These are phyloP conservation scores for Ogataea siamensis DNA, from an alignment of 805 yeast species.

Conservation along the genomic window DNA sequence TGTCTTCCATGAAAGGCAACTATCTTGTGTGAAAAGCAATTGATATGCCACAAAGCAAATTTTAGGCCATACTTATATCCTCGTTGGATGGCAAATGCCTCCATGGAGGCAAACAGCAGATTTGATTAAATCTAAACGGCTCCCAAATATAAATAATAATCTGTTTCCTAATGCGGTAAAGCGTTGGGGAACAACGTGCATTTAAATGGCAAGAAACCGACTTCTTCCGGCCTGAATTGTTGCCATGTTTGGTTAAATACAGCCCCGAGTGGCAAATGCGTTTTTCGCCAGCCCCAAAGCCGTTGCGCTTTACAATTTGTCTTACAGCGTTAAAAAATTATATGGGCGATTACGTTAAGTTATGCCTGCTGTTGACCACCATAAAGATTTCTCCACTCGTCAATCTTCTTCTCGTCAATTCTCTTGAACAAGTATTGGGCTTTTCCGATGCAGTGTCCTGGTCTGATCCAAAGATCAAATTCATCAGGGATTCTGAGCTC, in stretches of 20 bases:
- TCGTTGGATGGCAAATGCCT: not conserved
- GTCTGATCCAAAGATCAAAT: constrained; percentile 63
- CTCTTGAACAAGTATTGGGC: constrained; percentile 90
- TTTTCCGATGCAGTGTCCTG: constrained; percentile 85
- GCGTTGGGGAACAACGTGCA: not conserved
- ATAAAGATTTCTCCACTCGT: constrained; percentile 79
- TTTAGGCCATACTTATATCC: not conserved
- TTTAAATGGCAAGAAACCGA: no score
- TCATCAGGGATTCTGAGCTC: constrained; percentile 71
- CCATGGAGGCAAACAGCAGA: constrained; percentile 1
- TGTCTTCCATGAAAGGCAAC: not conserved
- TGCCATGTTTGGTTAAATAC: no score
- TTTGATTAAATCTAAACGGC: not conserved
- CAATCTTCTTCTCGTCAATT: constrained; percentile 86
- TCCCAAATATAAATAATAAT: not conserved
- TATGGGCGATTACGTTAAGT: constrained; percentile 1
- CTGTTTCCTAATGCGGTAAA: constrained; percentile 11
- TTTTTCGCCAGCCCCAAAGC: constrained; percentile 8
- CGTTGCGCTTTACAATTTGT: not conserved
- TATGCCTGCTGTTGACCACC: constrained; percentile 64
- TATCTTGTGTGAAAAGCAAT: no score
- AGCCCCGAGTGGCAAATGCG: constrained; percentile 10
- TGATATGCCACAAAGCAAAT: no score
- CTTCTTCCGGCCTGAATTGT: no score
- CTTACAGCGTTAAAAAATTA: constrained; percentile 5